Evolutionary conservation across 345 rosid genomes (phyloP), one percentile per base, ranked within the genome.

Genomic region (Cardamine resedifolia): DNA sequence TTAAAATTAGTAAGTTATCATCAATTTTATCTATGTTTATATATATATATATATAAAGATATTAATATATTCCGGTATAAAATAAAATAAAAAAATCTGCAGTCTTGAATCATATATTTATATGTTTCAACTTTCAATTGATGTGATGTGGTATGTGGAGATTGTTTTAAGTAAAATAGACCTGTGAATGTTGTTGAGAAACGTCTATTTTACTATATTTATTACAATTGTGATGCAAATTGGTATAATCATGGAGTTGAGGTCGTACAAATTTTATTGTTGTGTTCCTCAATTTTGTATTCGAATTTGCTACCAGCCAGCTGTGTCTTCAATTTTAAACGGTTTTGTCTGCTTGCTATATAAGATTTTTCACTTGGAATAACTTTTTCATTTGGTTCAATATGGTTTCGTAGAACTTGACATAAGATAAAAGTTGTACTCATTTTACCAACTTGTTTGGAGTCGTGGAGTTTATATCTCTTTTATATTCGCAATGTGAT

Each of bases 101-200:
- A 3, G 14, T 4, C 14, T 36, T 36, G 1, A 36, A 36, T 36
- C 23, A 45, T 45, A 45, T 2, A 45, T 18, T 1, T 7, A 45
- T 16, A 45, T 45, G 20, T 18, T 45, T 45, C 12, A 47, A 10
- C 24, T 47, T n/a, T 28, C 51, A 61, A 26, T 11, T 26, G 43
- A 41, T 41, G 36, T 41, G 66, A 61, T 41, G 51, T 61, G 36
- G 31, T 61, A 7, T 41, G 51, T 36, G 23, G 36, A 26, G 14
- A 61, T 24, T 43, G 66, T 41, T 18, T 23, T 10, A 24, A 61
- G 34, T 41, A 41, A n/a, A n/a, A 18, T 9, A 41, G 51, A 61
- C 66, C 51, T 24, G 66, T 61, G 66, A 61, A 26, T 43, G 66
- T 61, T 61, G 36, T 26, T 61, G 66, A 1, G 36, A 61, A 43